Evolutionary conservation across 2,329 filamentous ascomycete genomes (phyloP), one percentile per base, ranked within the genome.

Genomic region (Calonectria pseudoreteaudii): DNA sequence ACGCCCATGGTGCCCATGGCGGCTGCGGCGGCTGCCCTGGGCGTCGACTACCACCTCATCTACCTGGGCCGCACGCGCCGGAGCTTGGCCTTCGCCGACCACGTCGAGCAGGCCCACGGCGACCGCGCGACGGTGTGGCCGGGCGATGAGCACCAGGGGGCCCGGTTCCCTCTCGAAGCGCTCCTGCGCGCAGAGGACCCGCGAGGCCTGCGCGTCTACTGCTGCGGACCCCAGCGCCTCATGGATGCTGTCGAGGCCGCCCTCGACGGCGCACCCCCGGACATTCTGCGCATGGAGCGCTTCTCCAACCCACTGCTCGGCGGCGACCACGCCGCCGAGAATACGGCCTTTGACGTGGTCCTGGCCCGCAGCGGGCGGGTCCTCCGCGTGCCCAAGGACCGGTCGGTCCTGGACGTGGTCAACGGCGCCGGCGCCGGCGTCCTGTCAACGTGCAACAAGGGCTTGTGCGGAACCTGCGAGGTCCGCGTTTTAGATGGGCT

Each of bases 401-500:
- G n/a, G n/a, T 38, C 56, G n/a, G 31, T 60, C 13, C 56, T 60
- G 13, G 56, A 60, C 34, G 56, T 60, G 31, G n/a, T 60, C 34
- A 60, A 60, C 34, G n/a, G 4, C 0, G 56, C 56, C n/a, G 56
- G 56, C 2, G 56, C 56, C 31, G 56, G 56, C 3, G 34, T 60
- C 31, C n/a, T 60, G n/a, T 60, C 56, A 34, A 60, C 56, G 13
- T 60, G 56, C 56, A 60, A 60, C 68, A 70, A 64, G 56, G 68
- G 56, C 3, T 20, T 70, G 44, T 70, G 68, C n/a, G 58, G 58
- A n/a, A 70, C 58, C 2, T 70, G 68, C 34, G 68, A 66, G 44
- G 68, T 66, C 13, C 47, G 41, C 7, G 68, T 66, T n/a, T 26
- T 70, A 14, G 60, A 65, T 6, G 68, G 68, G 44, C 20, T 64